Evolutionary conservation across 176 grass and related monocot genomes (phyloP), one percentile per base, ranked within the genome.

Genomic region (Leersia perrieri): DNA sequence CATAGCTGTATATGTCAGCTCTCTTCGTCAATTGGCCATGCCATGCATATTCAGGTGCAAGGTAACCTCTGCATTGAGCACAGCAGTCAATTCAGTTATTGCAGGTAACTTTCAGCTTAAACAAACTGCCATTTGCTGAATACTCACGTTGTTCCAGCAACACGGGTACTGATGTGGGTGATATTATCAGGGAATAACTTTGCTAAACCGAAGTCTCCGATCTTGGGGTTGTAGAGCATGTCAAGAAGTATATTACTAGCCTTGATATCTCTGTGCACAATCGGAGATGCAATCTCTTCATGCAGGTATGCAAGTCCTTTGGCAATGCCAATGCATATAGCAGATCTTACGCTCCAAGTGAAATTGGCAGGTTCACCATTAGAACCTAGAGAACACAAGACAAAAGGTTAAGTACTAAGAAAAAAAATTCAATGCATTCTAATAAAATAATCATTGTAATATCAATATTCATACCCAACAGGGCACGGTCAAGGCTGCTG

Each of bases 181-280:
- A 99, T 86, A 87, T 96, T 93, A 68, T 95, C 97, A 34, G 97
- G 91, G 87, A 99, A 99, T 76, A 99, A 68, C 86, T 96, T 99
- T 28, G 97, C 93, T 60, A 99, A 70, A 65, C 97, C 97, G 14
- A 99, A 99, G 60, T 99, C 97, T 53, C 97, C 97, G 8, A 99
- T 99, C 87, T 99, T 99, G 22, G 97, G 82, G 11, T 11, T 26
- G 79, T 88, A 99, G 64, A 86, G 73, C 31, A 3, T 74, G 87
- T 90, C 93, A 29, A 99, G 80, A 34, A 99, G 92, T 81, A 99
- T 80, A 61, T 99, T 99, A 75, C 97, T 99, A 73, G 97, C 92
- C 79, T 99, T 99, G 73, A 99, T 99, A 51, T 99, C 97, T 83
- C 97, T 88, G 28, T 99, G 97, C 16, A 99, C 93, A 42, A 96